Base-by-base conservation (phyloP, 192 early-diverging fungal genomes). In the Blastocladiella britannica region DNA sequence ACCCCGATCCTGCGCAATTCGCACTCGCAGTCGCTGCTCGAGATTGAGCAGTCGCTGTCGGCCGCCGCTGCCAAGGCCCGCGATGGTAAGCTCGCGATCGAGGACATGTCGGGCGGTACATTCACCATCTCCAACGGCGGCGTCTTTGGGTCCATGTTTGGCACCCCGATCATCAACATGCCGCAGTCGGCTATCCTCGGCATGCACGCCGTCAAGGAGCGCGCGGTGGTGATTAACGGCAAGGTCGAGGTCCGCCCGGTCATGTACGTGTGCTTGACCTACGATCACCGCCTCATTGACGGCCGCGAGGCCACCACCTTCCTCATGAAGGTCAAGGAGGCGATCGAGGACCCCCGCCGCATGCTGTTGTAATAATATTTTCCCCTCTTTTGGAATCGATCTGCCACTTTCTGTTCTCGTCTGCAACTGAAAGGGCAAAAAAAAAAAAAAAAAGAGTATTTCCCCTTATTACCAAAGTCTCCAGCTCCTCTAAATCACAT, bases 61-160 rank as follows among this genome's bases (percentile, higher is more conserved):
- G 87, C 81, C 51, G 73, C 93, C 53, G 91, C 87, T 55, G 71
- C 67, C 64, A 72, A 92, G 86, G 94, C 94, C 29, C 81, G 87
- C 51, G 87, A 91, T 65, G 91, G 91, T 67, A 83, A 82, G 63
- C 89, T 98, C 73, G 84, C 91, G 24, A 85, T 98, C 64, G 94
- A 98, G 75, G 94, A 98, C 67, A 80, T 98, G 79, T 76, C 87
- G 53, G 94, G 94, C 30, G 94, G 94, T 60, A 98, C 94, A 54
- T 98, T 98, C 69, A 98, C 94, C 60, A 92, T 98, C 57, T 94
- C 91, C 29, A 98, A 98, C 79, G 94, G 94, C 58, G 94, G 94
- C 52, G 89, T 95, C 37, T 98, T 91, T 70, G 94, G 94, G 31
- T 98, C 94, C 26, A 71, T 98, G 58, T 83, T 82, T 68, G 94